phyloP scores from a whole-genome alignment of 2,329 filamentous ascomycete species.

The Cercospora sesami region DNA sequence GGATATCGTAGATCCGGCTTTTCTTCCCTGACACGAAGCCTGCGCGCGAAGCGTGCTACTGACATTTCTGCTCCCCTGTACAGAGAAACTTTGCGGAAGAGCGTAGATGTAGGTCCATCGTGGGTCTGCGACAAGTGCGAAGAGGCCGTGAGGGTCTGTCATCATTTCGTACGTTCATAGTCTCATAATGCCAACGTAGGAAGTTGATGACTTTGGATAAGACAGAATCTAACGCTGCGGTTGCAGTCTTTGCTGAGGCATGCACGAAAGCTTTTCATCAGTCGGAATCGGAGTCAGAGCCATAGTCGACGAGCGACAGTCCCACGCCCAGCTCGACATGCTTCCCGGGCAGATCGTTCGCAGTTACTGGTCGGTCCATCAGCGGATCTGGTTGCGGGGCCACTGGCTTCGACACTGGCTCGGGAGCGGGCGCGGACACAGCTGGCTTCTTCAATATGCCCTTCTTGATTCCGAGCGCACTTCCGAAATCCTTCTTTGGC shows the following conservation, averaged over 20 bases:
- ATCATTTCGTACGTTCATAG: neutral
- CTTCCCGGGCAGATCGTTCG: conserved; percentile 5
- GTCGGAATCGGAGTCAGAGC: conserved; percentile 11
- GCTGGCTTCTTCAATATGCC: conserved; percentile 83
- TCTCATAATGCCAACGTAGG: neutral
- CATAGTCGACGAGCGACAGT: conserved; percentile 2
- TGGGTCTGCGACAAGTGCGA: neutral
- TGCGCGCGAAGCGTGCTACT: neutral
- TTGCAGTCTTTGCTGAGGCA: neutral
- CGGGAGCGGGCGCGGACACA: conserved; percentile 6
- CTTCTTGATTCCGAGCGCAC: conserved; percentile 83
- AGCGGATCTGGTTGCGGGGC: neutral
- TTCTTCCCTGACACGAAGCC: neutral
- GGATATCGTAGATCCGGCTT: neutral
- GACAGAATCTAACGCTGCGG: neutral
- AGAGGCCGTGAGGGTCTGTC: neutral
- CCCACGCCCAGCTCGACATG: conserved; percentile 3
- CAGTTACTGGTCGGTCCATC: neutral
- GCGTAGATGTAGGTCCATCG: neutral
- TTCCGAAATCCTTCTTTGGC: conserved; percentile 80
- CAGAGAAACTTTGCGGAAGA: neutral
- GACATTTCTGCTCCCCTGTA: neutral
- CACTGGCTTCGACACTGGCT: neutral
- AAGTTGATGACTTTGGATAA: neutral
- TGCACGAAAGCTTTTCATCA: neutral